Evolutionary conservation across 345 rosid species (phyloP), one percentile per base, ranked within the genome.

Genomic region (Alliaria petiolata): DNA sequence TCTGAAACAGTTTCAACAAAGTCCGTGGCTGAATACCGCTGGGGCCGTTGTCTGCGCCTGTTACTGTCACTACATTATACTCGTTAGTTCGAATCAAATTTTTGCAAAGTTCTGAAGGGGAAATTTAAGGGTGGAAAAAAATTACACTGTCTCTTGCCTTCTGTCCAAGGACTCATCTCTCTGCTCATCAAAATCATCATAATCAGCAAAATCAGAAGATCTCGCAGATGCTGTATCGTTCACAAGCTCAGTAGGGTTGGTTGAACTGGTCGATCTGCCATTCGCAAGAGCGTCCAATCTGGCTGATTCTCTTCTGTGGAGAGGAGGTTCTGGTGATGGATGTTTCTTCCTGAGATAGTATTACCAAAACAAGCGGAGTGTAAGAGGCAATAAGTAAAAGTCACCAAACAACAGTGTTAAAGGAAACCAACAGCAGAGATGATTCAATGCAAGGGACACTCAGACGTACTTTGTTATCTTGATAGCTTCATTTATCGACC

Each of bases 401-500:
- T 50, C 46, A 47, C 54, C 52, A 20, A 1, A 34, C 52, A 47
- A 63, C 43, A 45, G 26, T 56, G 25, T 26, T 11, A n/a, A n/a
- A n/a, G 40, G 11, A 53, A 47, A 46, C 42, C 56, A 65, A 71
- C 33, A 51, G 61, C 61, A 65, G 67, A 65, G 44, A 65, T 25
- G 28, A 17, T 50, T 58, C 30, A 33, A 55, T 43, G 65, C 43
- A 53, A 68, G 54, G 68, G 55, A 53, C 50, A 65, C 49, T 42
- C 8, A 14, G 14, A 45, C 69, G 15, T 88, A 95, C 98, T 90
- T 92, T 62, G 97, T 90, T 83, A 87, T 83, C 79, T 92, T 90
- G 81, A 95, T 90, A 69, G 99, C 99, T 83, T 95, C 99, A 40
- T 84, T 95, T 82, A 95, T 95, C 30, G 99, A 92, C 72, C 89